These are phyloP conservation scores for Boletus holoroseus DNA, from an alignment of 1,284 basidiomycete species.

Conservation along the genomic window DNA sequence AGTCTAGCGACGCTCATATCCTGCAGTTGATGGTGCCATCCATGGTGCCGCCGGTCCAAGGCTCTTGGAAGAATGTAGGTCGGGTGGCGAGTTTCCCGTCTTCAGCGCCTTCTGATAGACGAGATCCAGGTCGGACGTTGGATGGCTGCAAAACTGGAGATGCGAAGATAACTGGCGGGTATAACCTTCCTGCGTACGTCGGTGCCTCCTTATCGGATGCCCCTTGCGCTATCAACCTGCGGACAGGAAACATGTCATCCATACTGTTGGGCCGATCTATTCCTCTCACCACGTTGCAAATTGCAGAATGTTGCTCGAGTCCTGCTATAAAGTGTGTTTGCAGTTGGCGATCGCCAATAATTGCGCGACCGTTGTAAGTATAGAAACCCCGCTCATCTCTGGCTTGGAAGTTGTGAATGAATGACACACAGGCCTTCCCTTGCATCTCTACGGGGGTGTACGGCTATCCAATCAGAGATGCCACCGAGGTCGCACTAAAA, in stretches of 20 bases:
- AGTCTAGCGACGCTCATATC: background rate
- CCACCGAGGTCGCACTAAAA: constrained; percentile 64
- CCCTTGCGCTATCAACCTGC: background rate
- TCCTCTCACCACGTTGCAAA: constrained; percentile 40
- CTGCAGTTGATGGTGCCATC: constrained; percentile 77
- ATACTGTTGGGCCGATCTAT: constrained; percentile 89
- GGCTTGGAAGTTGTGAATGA: background rate
- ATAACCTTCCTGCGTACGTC: constrained; percentile 64
- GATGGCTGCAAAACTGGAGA: constrained; percentile 79
- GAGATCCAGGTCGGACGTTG: constrained; percentile 50
- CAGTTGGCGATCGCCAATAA: constrained; percentile 56
- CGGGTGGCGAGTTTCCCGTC: background rate
- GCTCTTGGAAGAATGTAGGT: constrained; percentile 37
- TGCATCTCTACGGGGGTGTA: constrained; percentile 79
- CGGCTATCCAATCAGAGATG: constrained; percentile 68
- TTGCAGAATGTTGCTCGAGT: constrained; percentile 55
- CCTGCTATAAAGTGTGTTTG: constrained; percentile 70
- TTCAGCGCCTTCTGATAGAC: constrained; percentile 6
- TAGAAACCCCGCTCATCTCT: background rate
- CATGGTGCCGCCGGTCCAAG: constrained; percentile 77
- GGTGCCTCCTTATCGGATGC: background rate
- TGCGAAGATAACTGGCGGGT: constrained; percentile 77
- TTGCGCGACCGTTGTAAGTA: constrained; percentile 58
- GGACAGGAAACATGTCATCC: constrained; percentile 69
- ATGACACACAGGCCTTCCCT: constrained; percentile 59